These are phyloP conservation scores for Paramarasmius palmivorus DNA, from an alignment of 1,284 basidiomycete genomes.

Conservation along the genomic window DNA sequence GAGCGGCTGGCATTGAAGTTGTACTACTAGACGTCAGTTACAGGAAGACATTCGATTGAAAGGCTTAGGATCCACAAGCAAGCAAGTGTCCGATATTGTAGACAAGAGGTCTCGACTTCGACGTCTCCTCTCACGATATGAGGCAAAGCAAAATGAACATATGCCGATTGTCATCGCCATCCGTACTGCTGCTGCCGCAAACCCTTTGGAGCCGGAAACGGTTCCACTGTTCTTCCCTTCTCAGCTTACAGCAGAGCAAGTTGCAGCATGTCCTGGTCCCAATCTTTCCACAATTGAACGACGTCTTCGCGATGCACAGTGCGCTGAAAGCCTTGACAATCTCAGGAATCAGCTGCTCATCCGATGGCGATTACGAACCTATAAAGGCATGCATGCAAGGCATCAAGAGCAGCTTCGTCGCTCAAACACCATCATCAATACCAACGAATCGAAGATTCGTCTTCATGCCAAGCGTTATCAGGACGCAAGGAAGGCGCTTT, in stretches of 20 bases:
- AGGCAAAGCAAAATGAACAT: too few relatives aligned
- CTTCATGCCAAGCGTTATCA: not conserved
- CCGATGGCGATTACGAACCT: slow-evolving; percentile 3
- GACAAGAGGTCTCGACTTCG: too few relatives aligned
- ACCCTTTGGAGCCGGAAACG: not conserved
- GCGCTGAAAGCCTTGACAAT: not conserved
- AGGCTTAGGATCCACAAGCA: too few relatives aligned
- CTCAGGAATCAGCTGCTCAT: slow-evolving; percentile 8
- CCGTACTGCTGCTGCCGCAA: too few relatives aligned
- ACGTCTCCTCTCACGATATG: too few relatives aligned
- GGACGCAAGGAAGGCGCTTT: not conserved
- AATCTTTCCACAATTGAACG: not conserved
- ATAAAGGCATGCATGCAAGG: slow-evolving; percentile 2
- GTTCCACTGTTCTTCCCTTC: slow-evolving; percentile 9
- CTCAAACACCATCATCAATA: not conserved
- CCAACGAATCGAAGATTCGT: slow-evolving; percentile 5
- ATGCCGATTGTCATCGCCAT: too few relatives aligned
- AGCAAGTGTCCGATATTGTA: too few relatives aligned
- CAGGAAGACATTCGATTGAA: too few relatives aligned
- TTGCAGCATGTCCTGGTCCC: not conserved
- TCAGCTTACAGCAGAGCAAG: not conserved
- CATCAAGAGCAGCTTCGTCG: slow-evolving; percentile 2
- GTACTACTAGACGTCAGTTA: not conserved
- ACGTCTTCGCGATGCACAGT: slow-evolving; percentile 7
- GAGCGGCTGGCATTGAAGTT: too few relatives aligned